Evolutionary conservation across 371 early-diverging fungal genomes (phyloP).

Genomic region (Mucor indicus): DNA sequence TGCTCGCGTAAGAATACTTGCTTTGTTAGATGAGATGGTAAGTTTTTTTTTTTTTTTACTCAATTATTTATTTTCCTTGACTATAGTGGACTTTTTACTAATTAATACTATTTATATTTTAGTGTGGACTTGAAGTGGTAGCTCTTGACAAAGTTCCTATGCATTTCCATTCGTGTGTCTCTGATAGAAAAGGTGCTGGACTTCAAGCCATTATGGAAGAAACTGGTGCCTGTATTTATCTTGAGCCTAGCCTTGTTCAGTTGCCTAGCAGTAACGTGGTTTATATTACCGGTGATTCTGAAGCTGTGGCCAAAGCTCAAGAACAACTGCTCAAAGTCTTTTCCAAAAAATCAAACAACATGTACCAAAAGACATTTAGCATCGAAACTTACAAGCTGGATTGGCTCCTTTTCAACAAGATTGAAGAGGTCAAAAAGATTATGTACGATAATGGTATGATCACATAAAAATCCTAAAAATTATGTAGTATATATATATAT

Average conservation of each 20-base stretch:
- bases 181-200: slow-evolving; percentile 68
- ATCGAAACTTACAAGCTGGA: neutral
- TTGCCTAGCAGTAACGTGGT: slow-evolving; percentile 22
- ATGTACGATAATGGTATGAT: slow-evolving; percentile 48
- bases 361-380: neutral
- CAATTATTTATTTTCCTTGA: neutral
- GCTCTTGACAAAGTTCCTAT: slow-evolving; percentile 27
- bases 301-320: slow-evolving; percentile 35
- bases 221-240: slow-evolving; percentile 73
- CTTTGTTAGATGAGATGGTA: neutral
- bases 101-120: slow-evolving; percentile 15
- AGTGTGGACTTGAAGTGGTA: no score
- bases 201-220: slow-evolving; percentile 72
- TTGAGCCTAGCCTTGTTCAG: slow-evolving; percentile 68
- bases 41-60: neutral
- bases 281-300: slow-evolving; percentile 41
- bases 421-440: slow-evolving; percentile 44
- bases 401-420: slow-evolving; percentile 24
- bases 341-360: slow-evolving; percentile 38
- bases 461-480: slow-evolving; percentile 71
- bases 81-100: neutral
- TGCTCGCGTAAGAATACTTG: slow-evolving; percentile 17
- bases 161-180: slow-evolving; percentile 59
- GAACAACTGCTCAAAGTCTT: slow-evolving; percentile 45
- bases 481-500: no score